Evolutionary conservation across 495 filamentous ascomycete genomes (phyloP).

Genomic region (Hypoxylon trugodes): DNA sequence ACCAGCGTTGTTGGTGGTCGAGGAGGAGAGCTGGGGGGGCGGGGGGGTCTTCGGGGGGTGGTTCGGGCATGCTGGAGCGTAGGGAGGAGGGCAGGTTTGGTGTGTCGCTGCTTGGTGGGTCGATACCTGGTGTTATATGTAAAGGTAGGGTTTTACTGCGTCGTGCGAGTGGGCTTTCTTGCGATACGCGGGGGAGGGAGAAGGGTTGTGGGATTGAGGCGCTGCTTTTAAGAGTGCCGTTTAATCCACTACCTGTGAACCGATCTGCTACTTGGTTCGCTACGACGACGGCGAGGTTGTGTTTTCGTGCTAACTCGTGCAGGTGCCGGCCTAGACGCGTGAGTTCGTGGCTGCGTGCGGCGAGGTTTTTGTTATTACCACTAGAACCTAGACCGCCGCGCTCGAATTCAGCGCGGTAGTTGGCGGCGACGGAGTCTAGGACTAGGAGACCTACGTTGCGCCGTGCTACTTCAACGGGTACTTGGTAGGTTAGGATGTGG

Average conservation of each 20-base stretch:
- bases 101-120: conserved; percentile 35
- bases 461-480: conserved; percentile 80
- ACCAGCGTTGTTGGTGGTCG: conserved; percentile 90
- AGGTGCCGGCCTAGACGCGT: conserved; percentile 78
- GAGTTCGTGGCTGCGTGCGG: conserved; percentile 71
- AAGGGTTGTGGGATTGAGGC: conserved; percentile 12
- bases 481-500: conserved; percentile 90
- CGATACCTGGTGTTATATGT: conserved; percentile 9
- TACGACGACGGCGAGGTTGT: conserved; percentile 85
- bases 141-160: conserved; percentile 33
- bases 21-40: conserved; percentile 68
- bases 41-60: conserved; percentile 32
- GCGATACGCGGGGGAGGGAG: conserved; percentile 37
- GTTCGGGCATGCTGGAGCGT: conserved; percentile 44
- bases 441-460: conserved; percentile 82
- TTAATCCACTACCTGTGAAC: conserved; percentile 64
- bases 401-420: conserved; percentile 91
- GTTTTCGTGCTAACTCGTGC: conserved; percentile 72
- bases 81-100: conserved; percentile 28
- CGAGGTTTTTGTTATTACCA: conserved; percentile 58
- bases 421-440: conserved; percentile 90
- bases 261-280: conserved; percentile 97
- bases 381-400: conserved; percentile 48
- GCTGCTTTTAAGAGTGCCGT: conserved; percentile 19
- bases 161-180: conserved; percentile 52